Conservation (phyloP, 2,329 filamentous ascomycete species). For the Coniella lustricola region DNA sequence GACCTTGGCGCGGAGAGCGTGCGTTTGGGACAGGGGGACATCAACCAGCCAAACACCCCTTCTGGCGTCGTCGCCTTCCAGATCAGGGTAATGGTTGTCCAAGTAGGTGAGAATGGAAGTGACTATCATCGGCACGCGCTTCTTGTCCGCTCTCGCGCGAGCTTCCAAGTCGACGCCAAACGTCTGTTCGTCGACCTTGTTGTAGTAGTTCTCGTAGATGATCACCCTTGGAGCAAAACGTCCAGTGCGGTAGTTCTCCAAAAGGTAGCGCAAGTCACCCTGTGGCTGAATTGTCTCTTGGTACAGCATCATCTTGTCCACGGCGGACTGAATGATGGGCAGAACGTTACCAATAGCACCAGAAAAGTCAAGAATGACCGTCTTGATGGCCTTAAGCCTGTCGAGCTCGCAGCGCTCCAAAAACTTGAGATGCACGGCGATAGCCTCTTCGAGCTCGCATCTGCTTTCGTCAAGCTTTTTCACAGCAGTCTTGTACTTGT, state of each 20-base stretch:
- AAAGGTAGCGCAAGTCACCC: conserved; percentile 82
- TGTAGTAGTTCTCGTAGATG: conserved; percentile 98
- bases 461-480: conserved; percentile 82
- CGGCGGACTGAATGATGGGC: conserved; percentile 86
- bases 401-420: conserved; percentile 97
- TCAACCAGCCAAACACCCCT: conserved; percentile 92
- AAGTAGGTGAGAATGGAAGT: conserved; percentile 92
- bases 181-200: conserved; percentile 93
- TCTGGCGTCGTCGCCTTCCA: conserved; percentile 91
- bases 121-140: conserved; percentile 86
- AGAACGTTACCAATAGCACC: conserved; percentile 97
- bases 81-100: conserved; percentile 92
- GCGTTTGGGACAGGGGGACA: conserved; percentile 76
- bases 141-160: conserved; percentile 84
- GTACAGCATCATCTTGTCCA: conserved; percentile 98
- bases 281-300: conserved; percentile 96
- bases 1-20: conserved; percentile 73
- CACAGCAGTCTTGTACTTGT: conserved; percentile 84
- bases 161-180: conserved; percentile 98
- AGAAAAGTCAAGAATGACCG: conserved; percentile 94
- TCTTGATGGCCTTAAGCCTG: conserved; percentile 94
- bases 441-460: conserved; percentile 92
- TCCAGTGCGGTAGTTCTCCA: conserved; percentile 95
- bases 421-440: conserved; percentile 86
- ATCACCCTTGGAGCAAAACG: conserved; percentile 85